Evolutionary conservation across 805 yeast genomes (phyloP), one percentile per base, ranked within the genome.

Genomic region (Wickerhamomyces subpelliculosus): DNA sequence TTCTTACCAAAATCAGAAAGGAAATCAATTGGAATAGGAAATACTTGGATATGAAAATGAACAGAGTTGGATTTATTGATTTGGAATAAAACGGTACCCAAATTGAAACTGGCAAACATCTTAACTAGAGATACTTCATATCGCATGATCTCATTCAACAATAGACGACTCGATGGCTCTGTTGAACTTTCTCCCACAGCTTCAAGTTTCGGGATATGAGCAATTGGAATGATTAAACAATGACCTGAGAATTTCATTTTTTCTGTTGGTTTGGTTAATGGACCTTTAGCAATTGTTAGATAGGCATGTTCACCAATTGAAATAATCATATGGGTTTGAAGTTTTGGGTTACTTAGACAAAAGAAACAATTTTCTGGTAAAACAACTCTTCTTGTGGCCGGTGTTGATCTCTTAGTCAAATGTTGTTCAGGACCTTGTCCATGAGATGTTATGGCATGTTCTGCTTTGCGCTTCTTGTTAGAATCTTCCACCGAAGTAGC

Each of bases 221-320:
- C 77, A 16, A 89, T 73, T 0, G 96, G 94, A 11, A 87, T 75
- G 8, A 89, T 68, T 31, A 88, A 64, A 18, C 85, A 84, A 63
- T 88, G 96, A 0, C 94, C 96, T 0, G 94, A 75, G 51, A 84
- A 79, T 8, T 65, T 62, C 52, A 70, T 61, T 4, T 71, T 58
- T 4, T 62, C 60, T 12, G 64, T 63, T 1, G 80, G 74, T 21
- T 69, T 59, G 2, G 84, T 74, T 16, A 88, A 59, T 0, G 97
- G 96, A 0, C 97, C 97, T 52, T 84, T 87, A 0, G 95, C 94
- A 13, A 80, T 67, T 0, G 96, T 80, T 40, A 88, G 36, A 54
- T 87, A 88, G 0, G 77, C 61, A 33, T 66, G 64, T 11, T 71
- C 70, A 0, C 85, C 90, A 37, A 89, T 81, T 0, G 93, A 74